phyloP scores from a whole-genome alignment of 805 yeast genomes.

The Wickerhamiella dianesei region DNA sequence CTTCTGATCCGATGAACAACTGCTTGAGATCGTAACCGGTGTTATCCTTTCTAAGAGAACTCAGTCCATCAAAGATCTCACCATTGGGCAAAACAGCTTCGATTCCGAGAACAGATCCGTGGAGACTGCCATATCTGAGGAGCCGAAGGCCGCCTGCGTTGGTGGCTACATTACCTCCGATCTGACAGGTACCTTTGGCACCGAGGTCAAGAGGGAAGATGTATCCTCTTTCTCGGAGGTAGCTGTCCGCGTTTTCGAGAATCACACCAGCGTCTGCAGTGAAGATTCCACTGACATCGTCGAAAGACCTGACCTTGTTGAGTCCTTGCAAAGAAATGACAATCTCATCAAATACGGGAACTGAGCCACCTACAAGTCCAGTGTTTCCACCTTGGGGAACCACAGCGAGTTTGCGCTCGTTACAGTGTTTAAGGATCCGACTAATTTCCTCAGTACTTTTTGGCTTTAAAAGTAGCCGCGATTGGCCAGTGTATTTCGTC shows the following conservation, averaged over 20 bases:
- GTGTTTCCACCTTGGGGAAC: constrained; percentile 98
- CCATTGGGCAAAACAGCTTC: constrained; percentile 89
- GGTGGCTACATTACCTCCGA: constrained; percentile 93
- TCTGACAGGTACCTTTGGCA: constrained; percentile 91
- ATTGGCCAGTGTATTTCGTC: constrained; percentile 82
- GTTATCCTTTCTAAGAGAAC: constrained; percentile 81
- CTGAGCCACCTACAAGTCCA: constrained; percentile 87
- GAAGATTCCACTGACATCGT: constrained; percentile 64
- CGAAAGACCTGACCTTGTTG: constrained; percentile 71
- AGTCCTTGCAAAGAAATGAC: constrained; percentile 53
- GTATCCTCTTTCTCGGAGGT: constrained; percentile 64
- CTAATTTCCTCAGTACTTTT: constrained; percentile 65
- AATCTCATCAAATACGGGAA: constrained; percentile 84
- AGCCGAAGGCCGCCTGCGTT: constrained; percentile 90
- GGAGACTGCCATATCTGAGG: constrained; percentile 79
- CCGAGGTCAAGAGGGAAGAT: constrained; percentile 89
- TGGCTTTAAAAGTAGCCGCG: constrained; percentile 67
- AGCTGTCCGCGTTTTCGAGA: constrained; percentile 70
- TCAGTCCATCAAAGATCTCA: constrained; percentile 60
- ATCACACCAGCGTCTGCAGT: constrained; percentile 85
- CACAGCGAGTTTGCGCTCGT: constrained; percentile 60
- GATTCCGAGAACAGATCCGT: constrained; percentile 77
- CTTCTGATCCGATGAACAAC: constrained; percentile 84
- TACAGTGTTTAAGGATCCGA: constrained; percentile 64
- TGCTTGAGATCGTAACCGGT: constrained; percentile 92